These are phyloP conservation scores for Solanum sejunctum DNA, from an alignment of 257 asterid species.

Conservation along the genomic window DNA sequence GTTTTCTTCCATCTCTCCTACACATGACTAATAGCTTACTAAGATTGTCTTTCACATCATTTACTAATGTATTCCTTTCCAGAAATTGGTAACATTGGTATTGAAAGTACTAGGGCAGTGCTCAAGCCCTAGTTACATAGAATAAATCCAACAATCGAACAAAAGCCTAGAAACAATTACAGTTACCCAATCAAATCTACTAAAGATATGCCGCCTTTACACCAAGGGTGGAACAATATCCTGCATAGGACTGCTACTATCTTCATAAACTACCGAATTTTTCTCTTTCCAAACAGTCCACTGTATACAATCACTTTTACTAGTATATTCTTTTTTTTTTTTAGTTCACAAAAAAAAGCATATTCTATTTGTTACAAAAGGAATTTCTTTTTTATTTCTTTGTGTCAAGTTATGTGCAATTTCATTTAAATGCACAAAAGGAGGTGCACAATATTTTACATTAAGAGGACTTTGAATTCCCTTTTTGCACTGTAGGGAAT, in stretches of 20 bases:
- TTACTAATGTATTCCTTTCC: background rate
- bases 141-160: background rate
- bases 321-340: background rate
- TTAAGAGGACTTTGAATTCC: background rate
- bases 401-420: background rate
- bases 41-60: background rate
- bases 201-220: background rate
- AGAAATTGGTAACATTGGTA: background rate
- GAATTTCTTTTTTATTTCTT: background rate
- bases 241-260: background rate
- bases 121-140: background rate
- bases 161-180: background rate
- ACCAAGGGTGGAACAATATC: background rate
- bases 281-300: background rate
- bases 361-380: background rate
- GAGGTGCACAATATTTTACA: background rate
- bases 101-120: background rate
- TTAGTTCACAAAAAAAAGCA: no score
- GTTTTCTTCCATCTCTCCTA: background rate
- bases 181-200: background rate
- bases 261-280: fast-evolving
- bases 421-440: background rate
- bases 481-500: background rate
- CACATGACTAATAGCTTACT: background rate
- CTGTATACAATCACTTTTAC: background rate